These are phyloP conservation scores for Parietaria judaica DNA, from an alignment of 306 rosid species.

Conservation along the genomic window DNA sequence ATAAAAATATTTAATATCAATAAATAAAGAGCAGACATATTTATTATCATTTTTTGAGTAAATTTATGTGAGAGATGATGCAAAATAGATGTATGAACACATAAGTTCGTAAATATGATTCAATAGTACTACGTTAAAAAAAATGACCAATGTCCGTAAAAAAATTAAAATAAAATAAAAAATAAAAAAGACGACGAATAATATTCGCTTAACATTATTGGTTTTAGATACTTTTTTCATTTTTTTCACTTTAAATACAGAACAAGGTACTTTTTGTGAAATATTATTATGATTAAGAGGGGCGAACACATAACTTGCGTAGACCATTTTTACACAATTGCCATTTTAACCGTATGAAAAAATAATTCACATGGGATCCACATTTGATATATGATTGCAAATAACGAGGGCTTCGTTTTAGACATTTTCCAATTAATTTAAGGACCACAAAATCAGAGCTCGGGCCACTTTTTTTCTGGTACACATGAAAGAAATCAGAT, in stretches of 20 bases:
- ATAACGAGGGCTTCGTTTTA: neutral
- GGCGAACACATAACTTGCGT: neutral
- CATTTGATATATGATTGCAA: neutral
- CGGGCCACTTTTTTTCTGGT: neutral
- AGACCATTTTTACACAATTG: neutral
- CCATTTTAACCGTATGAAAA: neutral
- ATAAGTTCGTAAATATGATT: too few relatives aligned
- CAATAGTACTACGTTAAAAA: too few relatives aligned
- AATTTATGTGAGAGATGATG: neutral
- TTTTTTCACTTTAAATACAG: too few relatives aligned
- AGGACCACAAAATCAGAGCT: slow-evolving; percentile 2
- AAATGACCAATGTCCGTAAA: too few relatives aligned
- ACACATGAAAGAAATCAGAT: neutral
- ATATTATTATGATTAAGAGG: neutral
- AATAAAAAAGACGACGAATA: too few relatives aligned
- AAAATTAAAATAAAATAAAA: too few relatives aligned
- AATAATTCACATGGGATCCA: neutral
- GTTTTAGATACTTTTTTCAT: neutral
- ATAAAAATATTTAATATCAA: too few relatives aligned
- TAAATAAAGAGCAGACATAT: too few relatives aligned
- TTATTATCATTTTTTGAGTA: too few relatives aligned
- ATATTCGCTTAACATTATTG: neutral
- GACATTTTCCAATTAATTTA: neutral
- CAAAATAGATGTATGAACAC: too few relatives aligned
- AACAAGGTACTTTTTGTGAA: neutral